Base-by-base conservation (phyloP, 1,284 basidiomycete genomes). In the Lentinula novae-zelandiae region DNA sequence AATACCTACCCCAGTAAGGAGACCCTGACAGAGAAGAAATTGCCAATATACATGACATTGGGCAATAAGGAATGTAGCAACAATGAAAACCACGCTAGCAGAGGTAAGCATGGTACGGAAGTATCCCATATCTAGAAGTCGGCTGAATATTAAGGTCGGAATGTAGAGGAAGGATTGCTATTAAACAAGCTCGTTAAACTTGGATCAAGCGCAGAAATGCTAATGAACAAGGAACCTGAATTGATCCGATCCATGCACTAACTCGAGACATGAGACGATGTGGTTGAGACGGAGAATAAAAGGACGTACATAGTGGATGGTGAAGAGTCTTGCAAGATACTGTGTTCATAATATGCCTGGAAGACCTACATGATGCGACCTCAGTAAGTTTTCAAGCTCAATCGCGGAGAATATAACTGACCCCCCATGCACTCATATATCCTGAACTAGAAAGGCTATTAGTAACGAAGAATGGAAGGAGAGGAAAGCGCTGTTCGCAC, bases 91-190 rank as follows among this genome's bases (percentile, higher is more conserved):
- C 5, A 66, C 62, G 31, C 76, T 75, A 17, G 75, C 74, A 36
- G 67, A 34, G 15, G 74, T 64, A 34, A 77, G 63, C 3, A 77
- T 73, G 2, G 72, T 63, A 34, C 70, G 70, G 63, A 77, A 76
- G 65, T 78, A 75, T 1, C 81, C 81, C 8, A 75, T 64, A 67
- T 83, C 81, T 65, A 82, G 78, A 12, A 82, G 69, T 3, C 77
- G 74, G 0, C 81, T 81, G 20, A 62, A 58, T 17, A 66, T 13
- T 1, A 68, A 17, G 17, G 60, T 53, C 2, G 66, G 65, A 9
- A 67, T 15, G 40, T 66, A 67, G 8, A 66, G 56, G 34, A 64
- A 52, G 10, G 66, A 59, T 55, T 64, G 63, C 64, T 68, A 33
- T 27, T 33, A 39, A 9, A 40, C 36, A 7, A 1, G 31, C 2